These are phyloP conservation scores for Trametes gibbosa DNA, from an alignment of 768 basidiomycete genomes.

Conservation along the genomic window DNA sequence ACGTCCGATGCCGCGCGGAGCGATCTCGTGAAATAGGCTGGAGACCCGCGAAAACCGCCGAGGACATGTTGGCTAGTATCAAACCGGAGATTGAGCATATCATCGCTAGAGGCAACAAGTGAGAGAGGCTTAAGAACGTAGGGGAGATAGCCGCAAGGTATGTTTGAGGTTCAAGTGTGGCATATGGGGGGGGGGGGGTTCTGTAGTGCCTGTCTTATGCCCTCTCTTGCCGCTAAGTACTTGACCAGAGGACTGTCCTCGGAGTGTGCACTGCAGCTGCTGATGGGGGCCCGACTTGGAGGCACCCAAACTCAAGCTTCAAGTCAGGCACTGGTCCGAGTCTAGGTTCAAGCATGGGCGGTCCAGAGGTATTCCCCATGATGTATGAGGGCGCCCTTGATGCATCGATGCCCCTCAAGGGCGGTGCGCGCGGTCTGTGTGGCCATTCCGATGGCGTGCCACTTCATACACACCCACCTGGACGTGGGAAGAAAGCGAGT, in stretches of 20 bases:
- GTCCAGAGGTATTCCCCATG: not conserved
- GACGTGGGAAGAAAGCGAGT: not conserved
- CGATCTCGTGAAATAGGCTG: constrained; percentile 30
- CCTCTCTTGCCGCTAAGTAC: too few species aligned
- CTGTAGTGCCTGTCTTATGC: too few species aligned
- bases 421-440: not conserved
- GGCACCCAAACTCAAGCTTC: too few species aligned
- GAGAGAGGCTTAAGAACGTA: too few species aligned
- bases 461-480: not conserved
- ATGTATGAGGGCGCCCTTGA: not conserved
- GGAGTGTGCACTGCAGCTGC: too few species aligned
- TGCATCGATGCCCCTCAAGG: constrained; percentile 1
- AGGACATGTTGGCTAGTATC: constrained; percentile 17
- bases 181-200: too few species aligned
- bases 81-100: constrained; percentile 14
- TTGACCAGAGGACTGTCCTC: too few species aligned
- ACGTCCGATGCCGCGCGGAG: constrained; percentile 24
- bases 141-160: too few species aligned
- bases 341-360: too few species aligned
- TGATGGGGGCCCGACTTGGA: too few species aligned
- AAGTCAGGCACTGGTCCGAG: not conserved
- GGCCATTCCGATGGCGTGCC: not conserved
- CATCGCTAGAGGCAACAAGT: not conserved
- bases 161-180: too few species aligned
- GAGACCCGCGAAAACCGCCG: constrained; percentile 9